Percentiles rank a stretch among this genome's conserved stretches.
Evolutionary conservation across 495 filamentous ascomycete genomes (phyloP).

Genomic region (Staphylotrichum tortipilum): DNA sequence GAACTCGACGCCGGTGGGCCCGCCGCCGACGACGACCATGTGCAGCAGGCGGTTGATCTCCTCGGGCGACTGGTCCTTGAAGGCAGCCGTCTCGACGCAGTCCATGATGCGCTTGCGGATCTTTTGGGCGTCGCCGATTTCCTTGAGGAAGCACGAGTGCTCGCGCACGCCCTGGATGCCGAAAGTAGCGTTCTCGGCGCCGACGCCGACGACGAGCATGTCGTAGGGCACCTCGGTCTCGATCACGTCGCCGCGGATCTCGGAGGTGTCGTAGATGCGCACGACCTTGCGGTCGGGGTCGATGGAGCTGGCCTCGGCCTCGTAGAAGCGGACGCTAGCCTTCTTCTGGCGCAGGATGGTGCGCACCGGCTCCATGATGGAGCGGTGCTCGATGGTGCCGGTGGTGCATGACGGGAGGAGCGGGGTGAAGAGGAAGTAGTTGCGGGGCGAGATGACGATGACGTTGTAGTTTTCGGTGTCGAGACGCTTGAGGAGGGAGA

Average conservation of each 20-base stretch:
- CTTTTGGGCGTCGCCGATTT: slow-evolving; percentile 87
- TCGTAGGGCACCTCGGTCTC: slow-evolving; percentile 92
- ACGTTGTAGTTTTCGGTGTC: slow-evolving; percentile 99
- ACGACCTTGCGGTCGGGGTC: slow-evolving; percentile 86
- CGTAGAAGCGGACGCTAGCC: slow-evolving; percentile 87
- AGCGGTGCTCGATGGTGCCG: slow-evolving; percentile 94
- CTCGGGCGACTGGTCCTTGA: slow-evolving; percentile 90
- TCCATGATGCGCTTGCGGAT: slow-evolving; percentile 99
- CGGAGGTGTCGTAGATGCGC: slow-evolving; percentile 82
- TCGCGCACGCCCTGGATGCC: slow-evolving; percentile 94
- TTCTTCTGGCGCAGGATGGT: slow-evolving; percentile 92
- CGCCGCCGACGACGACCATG: slow-evolving; percentile 98
- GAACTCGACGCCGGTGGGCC: slow-evolving; percentile 96
- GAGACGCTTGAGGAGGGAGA: slow-evolving; percentile 94
- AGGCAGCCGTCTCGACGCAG: slow-evolving; percentile 94
- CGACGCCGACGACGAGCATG: slow-evolving; percentile 94
- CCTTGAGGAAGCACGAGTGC: slow-evolving; percentile 95
- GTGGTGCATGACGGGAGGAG: slow-evolving; percentile 94
- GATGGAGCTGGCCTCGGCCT: slow-evolving; percentile 95
- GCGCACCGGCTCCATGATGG: slow-evolving; percentile 97
- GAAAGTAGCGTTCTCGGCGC: slow-evolving; percentile 97
- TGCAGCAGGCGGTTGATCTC: slow-evolving; percentile 91
- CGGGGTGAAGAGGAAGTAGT: slow-evolving; percentile 99
- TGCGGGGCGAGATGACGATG: slow-evolving; percentile 88
- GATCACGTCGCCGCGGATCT: slow-evolving; percentile 75